Evolutionary conservation across 73 alveolate species (phyloP).

Genomic region (Durusdinium trenchii): DNA sequence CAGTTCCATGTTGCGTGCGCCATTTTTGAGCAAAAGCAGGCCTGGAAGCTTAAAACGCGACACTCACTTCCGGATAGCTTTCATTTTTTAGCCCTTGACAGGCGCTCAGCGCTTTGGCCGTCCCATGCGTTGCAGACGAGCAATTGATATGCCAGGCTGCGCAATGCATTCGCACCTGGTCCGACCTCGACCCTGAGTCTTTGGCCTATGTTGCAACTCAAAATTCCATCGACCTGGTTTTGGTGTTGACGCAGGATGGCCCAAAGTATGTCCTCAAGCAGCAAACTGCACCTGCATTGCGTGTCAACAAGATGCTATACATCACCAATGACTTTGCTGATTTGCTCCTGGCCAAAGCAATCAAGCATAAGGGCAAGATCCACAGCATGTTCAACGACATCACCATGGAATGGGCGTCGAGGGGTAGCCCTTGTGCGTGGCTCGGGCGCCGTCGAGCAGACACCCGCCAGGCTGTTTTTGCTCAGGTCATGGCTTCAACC

Average conservation of each 20-base stretch:
- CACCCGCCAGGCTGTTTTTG: background rate
- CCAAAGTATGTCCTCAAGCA: slow-evolving; percentile 1
- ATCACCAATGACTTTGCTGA: background rate
- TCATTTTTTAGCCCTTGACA: too few relatives aligned
- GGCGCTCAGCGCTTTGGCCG: too few relatives aligned
- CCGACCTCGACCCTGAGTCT: background rate
- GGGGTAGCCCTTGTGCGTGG: background rate
- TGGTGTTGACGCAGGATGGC: background rate
- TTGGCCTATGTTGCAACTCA: background rate
- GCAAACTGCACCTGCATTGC: background rate
- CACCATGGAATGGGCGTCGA: background rate
- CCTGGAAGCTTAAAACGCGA: too few relatives aligned
- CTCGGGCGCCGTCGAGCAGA: slow-evolving; percentile 10
- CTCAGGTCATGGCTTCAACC: background rate
- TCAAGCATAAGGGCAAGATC: slow-evolving; percentile 6
- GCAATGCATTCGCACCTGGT: background rate
- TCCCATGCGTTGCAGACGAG: too few relatives aligned
- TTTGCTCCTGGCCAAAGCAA: slow-evolving; percentile 1
- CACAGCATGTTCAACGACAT: slow-evolving; percentile 4
- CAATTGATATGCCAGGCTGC: too few relatives aligned
- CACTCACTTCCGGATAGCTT: too few relatives aligned
- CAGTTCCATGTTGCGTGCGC: too few relatives aligned
- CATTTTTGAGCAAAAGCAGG: too few relatives aligned
- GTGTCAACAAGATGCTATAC: slow-evolving; percentile 30
- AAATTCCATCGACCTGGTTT: background rate